Percentiles rank a stretch among this genome's conserved stretches.
phyloP scores from a whole-genome alignment of 768 basidiomycete species.

The Lyophyllum semitale region DNA sequence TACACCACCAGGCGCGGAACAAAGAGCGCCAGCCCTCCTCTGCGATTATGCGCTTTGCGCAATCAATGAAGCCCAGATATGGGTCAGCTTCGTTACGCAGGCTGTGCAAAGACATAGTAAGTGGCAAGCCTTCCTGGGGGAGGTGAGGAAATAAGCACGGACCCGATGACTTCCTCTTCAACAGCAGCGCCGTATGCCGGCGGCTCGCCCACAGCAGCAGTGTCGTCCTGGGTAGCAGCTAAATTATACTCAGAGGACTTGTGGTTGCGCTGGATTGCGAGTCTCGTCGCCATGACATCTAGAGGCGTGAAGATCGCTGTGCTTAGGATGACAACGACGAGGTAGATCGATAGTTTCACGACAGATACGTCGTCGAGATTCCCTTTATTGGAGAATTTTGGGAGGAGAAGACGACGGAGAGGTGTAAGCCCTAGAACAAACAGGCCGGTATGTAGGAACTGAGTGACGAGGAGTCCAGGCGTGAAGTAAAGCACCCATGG shows the following conservation, averaged over 20 bases:
- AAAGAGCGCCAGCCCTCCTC: constrained; percentile 75
- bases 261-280: constrained; percentile 83
- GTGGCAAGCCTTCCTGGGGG: neutral
- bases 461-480: constrained; percentile 67
- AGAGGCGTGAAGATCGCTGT: constrained; percentile 66
- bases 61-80: constrained; percentile 71
- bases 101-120: constrained; percentile 34
- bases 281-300: constrained; percentile 72
- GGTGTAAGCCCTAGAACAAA: constrained; percentile 26
- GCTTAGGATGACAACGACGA: constrained; percentile 54
- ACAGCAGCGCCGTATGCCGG: neutral
- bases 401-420: constrained; percentile 2
- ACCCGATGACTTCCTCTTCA: constrained; percentile 16
- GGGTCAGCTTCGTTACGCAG: constrained; percentile 76
- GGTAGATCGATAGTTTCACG: constrained; percentile 5
- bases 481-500: constrained; percentile 83
- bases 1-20: constrained; percentile 88
- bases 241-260: constrained; percentile 51
- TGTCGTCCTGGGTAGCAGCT: constrained; percentile 43
- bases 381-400: neutral
- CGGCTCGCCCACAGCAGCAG: constrained; percentile 35
- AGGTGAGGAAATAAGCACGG: neutral
- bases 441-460: constrained; percentile 41
- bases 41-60: constrained; percentile 67
- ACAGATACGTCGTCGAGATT: neutral